Evolutionary conservation across 306 rosid genomes (phyloP).

Genomic region (Fragaria ananassa): DNA sequence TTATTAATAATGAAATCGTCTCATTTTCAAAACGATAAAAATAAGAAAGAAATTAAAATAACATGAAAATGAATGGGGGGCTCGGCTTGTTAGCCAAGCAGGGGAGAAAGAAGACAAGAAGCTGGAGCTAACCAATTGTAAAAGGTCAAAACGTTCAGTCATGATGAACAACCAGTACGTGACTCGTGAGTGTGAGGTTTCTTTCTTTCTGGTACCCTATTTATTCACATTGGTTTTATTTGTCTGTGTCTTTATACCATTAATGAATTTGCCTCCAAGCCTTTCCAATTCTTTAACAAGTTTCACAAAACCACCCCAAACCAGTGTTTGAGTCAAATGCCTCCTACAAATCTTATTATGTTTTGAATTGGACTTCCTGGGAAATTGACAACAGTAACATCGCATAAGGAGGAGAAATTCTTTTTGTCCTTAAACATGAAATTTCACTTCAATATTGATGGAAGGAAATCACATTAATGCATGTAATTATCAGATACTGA

Average conservation of each 20-base stretch:
- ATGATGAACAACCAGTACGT: neutral
- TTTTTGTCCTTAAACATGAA: neutral
- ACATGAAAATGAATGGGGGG: too few relatives aligned
- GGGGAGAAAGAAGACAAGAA: constrained; percentile 1
- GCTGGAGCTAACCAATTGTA: constrained; percentile 4
- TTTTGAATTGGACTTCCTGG: neutral
- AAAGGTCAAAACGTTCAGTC: constrained; percentile 16
- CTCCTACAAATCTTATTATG: neutral
- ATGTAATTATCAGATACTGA: neutral
- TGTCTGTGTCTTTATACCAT: constrained; percentile 32
- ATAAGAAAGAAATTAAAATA: too few relatives aligned
- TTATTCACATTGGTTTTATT: constrained; percentile 1
- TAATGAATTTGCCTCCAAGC: constrained; percentile 55
- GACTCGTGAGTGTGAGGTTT: neutral
- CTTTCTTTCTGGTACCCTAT: neutral
- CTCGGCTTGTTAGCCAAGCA: neutral
- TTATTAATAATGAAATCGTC: too few relatives aligned
- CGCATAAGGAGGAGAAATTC: neutral
- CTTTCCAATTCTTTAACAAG: neutral
- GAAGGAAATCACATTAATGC: too few relatives aligned
- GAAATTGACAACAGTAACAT: constrained; percentile 1
- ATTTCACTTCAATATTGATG: neutral
- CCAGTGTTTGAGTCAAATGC: neutral
- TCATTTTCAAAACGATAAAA: too few relatives aligned
- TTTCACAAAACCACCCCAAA: neutral